Conservation (phyloP, 352 stramenopile species). For the Aphanomyces stellatus region DNA sequence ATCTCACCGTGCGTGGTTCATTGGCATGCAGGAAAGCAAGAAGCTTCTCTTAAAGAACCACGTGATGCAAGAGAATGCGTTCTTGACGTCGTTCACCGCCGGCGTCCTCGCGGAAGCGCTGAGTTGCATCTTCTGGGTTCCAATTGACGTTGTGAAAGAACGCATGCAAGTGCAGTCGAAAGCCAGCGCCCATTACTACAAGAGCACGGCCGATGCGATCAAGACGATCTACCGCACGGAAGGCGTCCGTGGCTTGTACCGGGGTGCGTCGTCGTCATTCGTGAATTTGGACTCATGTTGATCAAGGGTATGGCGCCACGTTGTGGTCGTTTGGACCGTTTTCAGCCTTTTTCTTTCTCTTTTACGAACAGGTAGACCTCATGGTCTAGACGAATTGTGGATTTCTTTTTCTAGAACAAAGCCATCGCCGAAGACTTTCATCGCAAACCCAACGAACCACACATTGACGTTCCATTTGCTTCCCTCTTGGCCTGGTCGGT, state of each 20-base stretch:
- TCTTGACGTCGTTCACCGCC: constrained; percentile 57
- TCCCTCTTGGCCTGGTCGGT: constrained; percentile 45
- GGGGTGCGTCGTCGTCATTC: constrained; percentile 15
- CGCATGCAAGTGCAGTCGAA: constrained; percentile 92
- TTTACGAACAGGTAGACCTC: constrained; percentile 90
- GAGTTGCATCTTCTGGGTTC: constrained; percentile 95
- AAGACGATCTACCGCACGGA: constrained; percentile 87
- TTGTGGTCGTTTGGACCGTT: constrained; percentile 96
- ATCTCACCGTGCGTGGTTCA: background rate
- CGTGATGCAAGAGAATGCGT: constrained; percentile 39
- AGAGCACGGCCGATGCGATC: constrained; percentile 85
- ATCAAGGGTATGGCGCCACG: constrained; percentile 90
- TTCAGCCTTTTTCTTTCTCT: constrained; percentile 96
- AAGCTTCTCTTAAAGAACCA: constrained; percentile 3
- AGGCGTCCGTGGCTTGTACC: constrained; percentile 90
- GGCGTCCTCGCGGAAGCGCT: constrained; percentile 67
- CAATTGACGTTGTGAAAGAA: constrained; percentile 99
- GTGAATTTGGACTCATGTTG: background rate
- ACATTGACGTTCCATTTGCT: constrained; percentile 46
- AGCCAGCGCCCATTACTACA: constrained; percentile 74
- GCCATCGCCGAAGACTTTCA: constrained; percentile 37
- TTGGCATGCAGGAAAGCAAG: constrained; percentile 14
- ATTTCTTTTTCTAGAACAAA: constrained; percentile 43
- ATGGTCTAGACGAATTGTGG: too few relatives aligned
- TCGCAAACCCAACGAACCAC: constrained; percentile 21